Percentiles rank a stretch among this genome's conserved stretches.
These are phyloP conservation scores for Luvunga scandens DNA, from an alignment of 345 rosid species.

Conservation along the genomic window DNA sequence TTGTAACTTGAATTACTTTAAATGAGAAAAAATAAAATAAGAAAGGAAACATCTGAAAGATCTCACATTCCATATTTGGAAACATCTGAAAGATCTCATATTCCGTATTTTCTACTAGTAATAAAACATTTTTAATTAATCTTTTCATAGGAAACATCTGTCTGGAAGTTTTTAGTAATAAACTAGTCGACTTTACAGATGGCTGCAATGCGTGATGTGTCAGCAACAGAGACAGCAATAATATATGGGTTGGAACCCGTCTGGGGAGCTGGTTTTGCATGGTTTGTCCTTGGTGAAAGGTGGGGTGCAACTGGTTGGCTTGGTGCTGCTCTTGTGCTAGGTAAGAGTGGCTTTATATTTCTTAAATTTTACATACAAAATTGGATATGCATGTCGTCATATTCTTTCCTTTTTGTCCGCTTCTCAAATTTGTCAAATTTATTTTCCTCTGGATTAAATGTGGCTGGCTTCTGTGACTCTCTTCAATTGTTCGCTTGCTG, in stretches of 20 bases:
- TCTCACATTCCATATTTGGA: background rate
- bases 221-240: slow-evolving; percentile 56
- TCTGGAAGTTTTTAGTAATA: background rate
- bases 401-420: background rate
- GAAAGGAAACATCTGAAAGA: background rate
- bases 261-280: slow-evolving; percentile 71
- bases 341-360: slow-evolving; percentile 25
- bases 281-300: slow-evolving; percentile 71
- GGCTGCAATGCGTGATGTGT: slow-evolving; percentile 56
- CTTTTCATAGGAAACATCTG: background rate
- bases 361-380: background rate
- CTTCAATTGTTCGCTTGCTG: background rate
- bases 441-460: background rate
- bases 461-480: background rate
- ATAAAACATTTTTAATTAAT: background rate
- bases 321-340: slow-evolving; percentile 60
- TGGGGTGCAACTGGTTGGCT: slow-evolving; percentile 65
- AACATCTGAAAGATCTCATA: too few relatives aligned
- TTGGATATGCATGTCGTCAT: background rate
- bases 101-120: background rate
- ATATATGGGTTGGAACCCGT: slow-evolving; percentile 68
- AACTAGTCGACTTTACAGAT: slow-evolving; percentile 34
- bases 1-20: background rate
- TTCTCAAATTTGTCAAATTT: background rate
- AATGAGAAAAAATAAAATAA: background rate